Evolutionary conservation across 805 yeast species (phyloP).

Genomic region (Nakazawaea laoshanensis): DNA sequence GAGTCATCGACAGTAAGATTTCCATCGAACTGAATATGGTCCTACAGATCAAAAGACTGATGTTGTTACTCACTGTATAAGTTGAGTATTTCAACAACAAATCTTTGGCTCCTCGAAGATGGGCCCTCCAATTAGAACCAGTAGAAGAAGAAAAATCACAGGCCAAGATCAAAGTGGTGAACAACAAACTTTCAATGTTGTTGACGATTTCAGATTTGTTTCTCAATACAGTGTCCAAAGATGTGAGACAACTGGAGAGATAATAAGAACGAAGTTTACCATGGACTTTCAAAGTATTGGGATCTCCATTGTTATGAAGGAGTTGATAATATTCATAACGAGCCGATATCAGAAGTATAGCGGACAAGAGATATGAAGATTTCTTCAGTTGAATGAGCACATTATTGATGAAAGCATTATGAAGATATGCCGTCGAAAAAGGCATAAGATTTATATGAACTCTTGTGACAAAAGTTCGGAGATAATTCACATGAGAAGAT

Average conservation of each 20-base stretch:
- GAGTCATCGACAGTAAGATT: conserved; percentile 49
- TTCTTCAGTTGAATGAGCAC: conserved; percentile 25
- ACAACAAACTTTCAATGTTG: conserved; percentile 59
- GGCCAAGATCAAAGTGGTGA: conserved; percentile 63
- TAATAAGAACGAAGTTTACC: conserved; percentile 53
- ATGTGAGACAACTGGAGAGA: conserved; percentile 54
- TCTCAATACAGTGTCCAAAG: conserved; percentile 44
- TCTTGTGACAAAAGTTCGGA: conserved; percentile 24
- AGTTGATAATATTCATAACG: conserved; percentile 30
- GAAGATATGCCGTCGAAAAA: conserved; percentile 24
- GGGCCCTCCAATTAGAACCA: conserved; percentile 61
- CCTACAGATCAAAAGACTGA: conserved; percentile 6
- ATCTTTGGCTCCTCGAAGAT: conserved; percentile 61
- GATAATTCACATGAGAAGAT: conserved; percentile 23
- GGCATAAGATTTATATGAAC: conserved; percentile 25
- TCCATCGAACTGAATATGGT: conserved; percentile 44
- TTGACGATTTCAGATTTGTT: conserved; percentile 30
- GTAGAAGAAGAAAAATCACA: conserved; percentile 52
- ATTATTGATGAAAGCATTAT: conserved; percentile 23
- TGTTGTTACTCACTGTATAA: conserved; percentile 4
- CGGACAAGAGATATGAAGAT: conserved; percentile 60
- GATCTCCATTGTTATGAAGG: conserved; percentile 11
- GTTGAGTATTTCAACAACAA: conserved; percentile 41
- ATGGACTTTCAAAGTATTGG: conserved; percentile 27
- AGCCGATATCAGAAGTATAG: conserved; percentile 69